Percentiles rank a stretch among this genome's conserved stretches.
These are phyloP conservation scores for Madurella mycetomatis DNA, from an alignment of 2,329 filamentous ascomycete species.

Conservation along the genomic window DNA sequence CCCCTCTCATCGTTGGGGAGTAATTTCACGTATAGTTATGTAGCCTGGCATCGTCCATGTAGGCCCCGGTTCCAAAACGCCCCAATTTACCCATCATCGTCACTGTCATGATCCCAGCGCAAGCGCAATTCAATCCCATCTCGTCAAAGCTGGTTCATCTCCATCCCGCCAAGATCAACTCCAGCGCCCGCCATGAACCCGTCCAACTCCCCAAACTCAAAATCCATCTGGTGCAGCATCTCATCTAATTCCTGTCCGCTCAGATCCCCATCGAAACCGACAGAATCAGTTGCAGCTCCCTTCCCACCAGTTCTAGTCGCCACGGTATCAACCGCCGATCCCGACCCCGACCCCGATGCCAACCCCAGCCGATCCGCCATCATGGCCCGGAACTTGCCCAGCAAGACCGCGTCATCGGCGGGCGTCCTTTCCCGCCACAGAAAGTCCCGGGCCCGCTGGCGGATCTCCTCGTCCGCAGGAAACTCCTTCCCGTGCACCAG, in stretches of 20 bases:
- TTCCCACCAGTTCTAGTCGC: background rate
- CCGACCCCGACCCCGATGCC: background rate
- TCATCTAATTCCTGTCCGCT: constrained; percentile 37
- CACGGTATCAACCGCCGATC: background rate
- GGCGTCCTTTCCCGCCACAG: constrained; percentile 44
- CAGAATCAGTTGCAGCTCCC: background rate
- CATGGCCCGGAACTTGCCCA: constrained; percentile 51
- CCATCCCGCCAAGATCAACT: constrained; percentile 8
- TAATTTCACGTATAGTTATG: no score
- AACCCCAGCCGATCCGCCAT: constrained; percentile 34
- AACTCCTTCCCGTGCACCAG: constrained; percentile 35
- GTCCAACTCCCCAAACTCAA: constrained; percentile 32
- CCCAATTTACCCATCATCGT: no score
- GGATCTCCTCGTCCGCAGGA: constrained; percentile 46
- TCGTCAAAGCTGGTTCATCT: constrained; percentile 10
- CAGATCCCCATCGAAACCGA: constrained; percentile 11
- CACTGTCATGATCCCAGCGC: no score
- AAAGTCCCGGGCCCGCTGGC: constrained; percentile 45
- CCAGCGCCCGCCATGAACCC: constrained; percentile 17
- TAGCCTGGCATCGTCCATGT: no score
- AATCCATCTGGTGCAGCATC: constrained; percentile 42
- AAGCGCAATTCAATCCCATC: background rate
- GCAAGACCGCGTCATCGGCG: constrained; percentile 49
- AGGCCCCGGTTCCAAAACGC: no score
- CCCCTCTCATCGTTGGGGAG: no score